phyloP scores from a whole-genome alignment of 1,284 basidiomycete genomes.

The Fomitopsis betulina region DNA sequence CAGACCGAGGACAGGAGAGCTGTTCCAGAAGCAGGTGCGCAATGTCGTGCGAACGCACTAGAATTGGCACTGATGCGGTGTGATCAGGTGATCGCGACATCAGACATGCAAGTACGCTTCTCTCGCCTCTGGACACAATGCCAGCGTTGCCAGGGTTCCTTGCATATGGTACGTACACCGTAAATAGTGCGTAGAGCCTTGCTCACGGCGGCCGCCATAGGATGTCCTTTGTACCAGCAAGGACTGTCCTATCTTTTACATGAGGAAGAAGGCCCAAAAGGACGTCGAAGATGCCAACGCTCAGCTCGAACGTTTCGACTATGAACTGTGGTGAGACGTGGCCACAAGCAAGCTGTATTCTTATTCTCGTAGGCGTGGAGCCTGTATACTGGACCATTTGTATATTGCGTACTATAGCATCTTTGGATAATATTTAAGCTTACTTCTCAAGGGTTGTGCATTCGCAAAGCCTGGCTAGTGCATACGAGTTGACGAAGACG shows the following conservation, averaged over 20 bases:
- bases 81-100: slow-evolving; percentile 51
- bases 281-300: slow-evolving; percentile 83
- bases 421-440: not conserved
- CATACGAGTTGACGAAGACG: not conserved
- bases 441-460: too few species aligned
- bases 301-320: slow-evolving; percentile 80
- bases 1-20: slow-evolving; percentile 73
- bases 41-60: not conserved
- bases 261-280: slow-evolving; percentile 95
- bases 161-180: slow-evolving; percentile 70
- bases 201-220: slow-evolving; percentile 32
- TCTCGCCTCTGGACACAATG: slow-evolving; percentile 96
- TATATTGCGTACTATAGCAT: not conserved
- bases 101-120: slow-evolving; percentile 83
- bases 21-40: slow-evolving; percentile 86
- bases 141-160: slow-evolving; percentile 92
- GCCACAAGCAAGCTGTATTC: not conserved
- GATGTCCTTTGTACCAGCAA: slow-evolving; percentile 96
- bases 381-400: not conserved
- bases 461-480: too few species aligned
- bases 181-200: not conserved
- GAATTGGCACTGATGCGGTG: not conserved
- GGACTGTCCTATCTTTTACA: slow-evolving; percentile 98
- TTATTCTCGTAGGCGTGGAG: not conserved
- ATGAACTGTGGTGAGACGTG: slow-evolving; percentile 45